phyloP scores from a whole-genome alignment of 805 yeast genomes.

The Saccharomycopsis sp. region DNA sequence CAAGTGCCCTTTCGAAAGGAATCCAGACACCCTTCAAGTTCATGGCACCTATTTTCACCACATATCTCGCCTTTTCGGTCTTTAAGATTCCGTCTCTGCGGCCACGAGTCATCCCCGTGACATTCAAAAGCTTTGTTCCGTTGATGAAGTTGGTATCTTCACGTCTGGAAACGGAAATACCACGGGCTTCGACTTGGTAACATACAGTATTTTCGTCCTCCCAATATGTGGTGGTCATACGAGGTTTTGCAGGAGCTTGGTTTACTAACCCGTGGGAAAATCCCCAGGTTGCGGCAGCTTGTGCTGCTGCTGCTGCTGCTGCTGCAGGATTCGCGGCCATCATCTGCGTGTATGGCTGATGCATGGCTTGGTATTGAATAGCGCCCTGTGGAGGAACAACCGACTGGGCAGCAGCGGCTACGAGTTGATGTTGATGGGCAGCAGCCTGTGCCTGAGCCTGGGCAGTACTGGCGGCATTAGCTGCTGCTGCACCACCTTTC shows the following conservation, averaged over 20 bases:
- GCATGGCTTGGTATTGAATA: not conserved
- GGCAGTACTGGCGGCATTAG: not conserved
- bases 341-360: not conserved
- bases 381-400: constrained; percentile 1
- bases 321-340: not conserved
- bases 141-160: constrained; percentile 83
- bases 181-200: constrained; percentile 79
- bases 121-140: constrained; percentile 77
- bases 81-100: constrained; percentile 79
- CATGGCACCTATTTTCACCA: constrained; percentile 82
- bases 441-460: not conserved
- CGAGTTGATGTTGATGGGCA: not conserved
- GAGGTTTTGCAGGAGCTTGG: constrained; percentile 33
- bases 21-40: constrained; percentile 88
- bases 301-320: not conserved
- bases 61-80: constrained; percentile 69
- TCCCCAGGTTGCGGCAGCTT: not conserved
- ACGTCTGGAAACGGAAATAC: constrained; percentile 73
- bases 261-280: not conserved
- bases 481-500: not conserved
- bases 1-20: constrained; percentile 75
- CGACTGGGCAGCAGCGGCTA: not conserved
- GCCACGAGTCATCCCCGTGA: constrained; percentile 83
- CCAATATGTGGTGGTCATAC: constrained; percentile 84
- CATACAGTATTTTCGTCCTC: constrained; percentile 82